phyloP scores from a whole-genome alignment of 73 alveolate genomes.

The Symbiodinium pilosum region DNA sequence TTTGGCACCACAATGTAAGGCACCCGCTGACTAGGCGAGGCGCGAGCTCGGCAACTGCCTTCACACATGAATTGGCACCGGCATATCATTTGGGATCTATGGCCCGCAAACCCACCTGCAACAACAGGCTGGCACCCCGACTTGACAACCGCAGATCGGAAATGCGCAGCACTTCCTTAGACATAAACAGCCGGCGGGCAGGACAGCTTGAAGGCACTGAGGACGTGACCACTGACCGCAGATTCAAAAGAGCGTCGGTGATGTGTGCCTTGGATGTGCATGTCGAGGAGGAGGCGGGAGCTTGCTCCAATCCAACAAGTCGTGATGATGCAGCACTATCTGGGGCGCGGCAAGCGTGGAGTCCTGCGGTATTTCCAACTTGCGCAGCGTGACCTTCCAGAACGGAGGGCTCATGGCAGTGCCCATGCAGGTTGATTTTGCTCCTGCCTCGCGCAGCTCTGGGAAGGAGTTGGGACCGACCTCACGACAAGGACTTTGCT shows the following conservation, averaged over 20 bases:
- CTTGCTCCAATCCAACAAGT: too few species aligned
- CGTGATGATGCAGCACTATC: too few species aligned
- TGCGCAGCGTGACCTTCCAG: conserved; percentile 25
- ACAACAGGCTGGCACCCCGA: conserved; percentile 78
- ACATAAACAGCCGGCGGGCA: neutral
- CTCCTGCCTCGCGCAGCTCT: conserved; percentile 46
- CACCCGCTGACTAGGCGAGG: conserved; percentile 56
- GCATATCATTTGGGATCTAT: neutral
- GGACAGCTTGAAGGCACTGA: neutral
- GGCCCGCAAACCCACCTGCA: conserved; percentile 7
- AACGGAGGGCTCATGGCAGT: too few species aligned
- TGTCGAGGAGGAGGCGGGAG: too few species aligned
- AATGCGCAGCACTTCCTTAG: conserved; percentile 59
- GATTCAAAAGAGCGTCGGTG: conserved; percentile 57
- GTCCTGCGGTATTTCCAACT: conserved; percentile 75
- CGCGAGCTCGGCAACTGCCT: conserved; percentile 90
- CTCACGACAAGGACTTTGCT: too few species aligned
- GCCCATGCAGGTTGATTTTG: neutral
- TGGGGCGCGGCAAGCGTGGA: conserved; percentile 30
- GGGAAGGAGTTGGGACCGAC: conserved; percentile 85
- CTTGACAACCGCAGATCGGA: conserved; percentile 65
- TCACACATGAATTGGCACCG: neutral
- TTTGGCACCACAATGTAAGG: neutral
- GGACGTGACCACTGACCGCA: conserved; percentile 49
- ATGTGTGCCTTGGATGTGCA: conserved; percentile 29